Evolutionary conservation across 805 yeast species (phyloP), one percentile per base, ranked within the genome.

Genomic region (Metschnikowia henanensis): DNA sequence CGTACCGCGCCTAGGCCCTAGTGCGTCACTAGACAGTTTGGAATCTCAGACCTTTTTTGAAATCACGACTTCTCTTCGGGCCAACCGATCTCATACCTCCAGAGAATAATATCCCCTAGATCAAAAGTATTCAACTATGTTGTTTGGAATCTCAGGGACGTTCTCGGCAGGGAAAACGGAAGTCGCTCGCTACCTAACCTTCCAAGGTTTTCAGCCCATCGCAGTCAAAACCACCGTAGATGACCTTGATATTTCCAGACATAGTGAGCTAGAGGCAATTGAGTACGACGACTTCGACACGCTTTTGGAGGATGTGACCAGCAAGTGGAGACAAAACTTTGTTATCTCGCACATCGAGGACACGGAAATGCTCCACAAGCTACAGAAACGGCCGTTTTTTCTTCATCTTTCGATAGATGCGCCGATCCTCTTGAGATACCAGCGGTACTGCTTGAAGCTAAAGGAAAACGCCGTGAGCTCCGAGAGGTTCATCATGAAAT

Each of bases 401-500:
- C 73, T 89, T 19, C 96, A 89, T 59, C 54, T 91, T 3, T 75
- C 87, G 5, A 70, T 88, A 2, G 95, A 87, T 55, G 88, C 96
- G 0, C 87, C 96, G 1, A 53, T 80, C 12, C 57, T 58, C 10
- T 51, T 77, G 28, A 71, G 95, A 37, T 68, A 59, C 47, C 53
- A 62, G 35, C 52, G 80, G 18, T 64, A 59, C 53, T 41, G 49
- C 29, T 38, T 55, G 33, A 57, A 56, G 35, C 37, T 45, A 18
- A 43, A 52, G 13, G 47, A 45, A 6, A 30, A 37, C 19, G 30
- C 43, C 9, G 32, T 45, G 21, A 17, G 53, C 31, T 53, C 67
- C 15, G 72, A 69, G 30, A 61, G 64, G 35, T 74, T 80, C 51
- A 61, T 72, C n/a, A 43, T 35, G 17, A 42, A 37, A 26, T 60